These are phyloP conservation scores for Sergeia podlipaevii DNA, from an alignment of 208 protist genomes.

Conservation along the genomic window DNA sequence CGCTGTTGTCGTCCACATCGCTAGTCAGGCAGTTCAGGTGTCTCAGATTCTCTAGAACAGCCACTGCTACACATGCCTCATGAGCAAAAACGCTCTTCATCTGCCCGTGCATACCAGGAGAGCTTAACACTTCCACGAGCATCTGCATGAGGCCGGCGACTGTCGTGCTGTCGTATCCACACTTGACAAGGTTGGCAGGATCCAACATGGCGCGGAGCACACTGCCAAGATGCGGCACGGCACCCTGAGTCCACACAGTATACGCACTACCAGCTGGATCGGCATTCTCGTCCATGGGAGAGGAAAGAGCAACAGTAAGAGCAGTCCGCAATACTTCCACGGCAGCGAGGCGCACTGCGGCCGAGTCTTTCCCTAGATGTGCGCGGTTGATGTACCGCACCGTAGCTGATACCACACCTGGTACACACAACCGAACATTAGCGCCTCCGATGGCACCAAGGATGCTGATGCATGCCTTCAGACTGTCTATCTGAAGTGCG, in stretches of 20 bases:
- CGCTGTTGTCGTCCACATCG: background rate
- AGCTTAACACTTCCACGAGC: conserved; percentile 23
- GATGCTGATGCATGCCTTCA: conserved; percentile 56
- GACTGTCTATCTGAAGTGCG: conserved; percentile 55
- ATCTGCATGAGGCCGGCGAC: conserved; percentile 21
- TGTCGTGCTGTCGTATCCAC: conserved; percentile 11
- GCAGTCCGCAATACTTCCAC: conserved; percentile 40
- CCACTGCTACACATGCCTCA: conserved; percentile 27
- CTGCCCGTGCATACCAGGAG: conserved; percentile 16
- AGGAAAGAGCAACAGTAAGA: conserved; percentile 19
- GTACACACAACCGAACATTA: conserved; percentile 64
- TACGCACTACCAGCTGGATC: too few relatives aligned
- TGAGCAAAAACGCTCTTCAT: conserved; percentile 11
- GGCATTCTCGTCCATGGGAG: conserved; percentile 15
- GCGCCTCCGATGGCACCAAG: conserved; percentile 41
- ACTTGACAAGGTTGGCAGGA: conserved; percentile 17
- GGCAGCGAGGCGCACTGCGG: conserved; percentile 41
- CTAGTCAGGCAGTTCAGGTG: conserved; percentile 22
- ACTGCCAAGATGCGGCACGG: conserved; percentile 21
- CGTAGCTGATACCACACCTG: conserved; percentile 69
- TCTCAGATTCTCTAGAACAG: conserved; percentile 32
- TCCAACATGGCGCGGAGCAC: conserved; percentile 24
- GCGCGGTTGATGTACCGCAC: conserved; percentile 65
- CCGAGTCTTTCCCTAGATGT: conserved; percentile 64
- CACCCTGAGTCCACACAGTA: conserved; percentile 25